Percentiles rank a stretch among this genome's conserved stretches.
These are phyloP conservation scores for Candida sphagnicola DNA, from an alignment of 805 yeast species.

Conservation along the genomic window DNA sequence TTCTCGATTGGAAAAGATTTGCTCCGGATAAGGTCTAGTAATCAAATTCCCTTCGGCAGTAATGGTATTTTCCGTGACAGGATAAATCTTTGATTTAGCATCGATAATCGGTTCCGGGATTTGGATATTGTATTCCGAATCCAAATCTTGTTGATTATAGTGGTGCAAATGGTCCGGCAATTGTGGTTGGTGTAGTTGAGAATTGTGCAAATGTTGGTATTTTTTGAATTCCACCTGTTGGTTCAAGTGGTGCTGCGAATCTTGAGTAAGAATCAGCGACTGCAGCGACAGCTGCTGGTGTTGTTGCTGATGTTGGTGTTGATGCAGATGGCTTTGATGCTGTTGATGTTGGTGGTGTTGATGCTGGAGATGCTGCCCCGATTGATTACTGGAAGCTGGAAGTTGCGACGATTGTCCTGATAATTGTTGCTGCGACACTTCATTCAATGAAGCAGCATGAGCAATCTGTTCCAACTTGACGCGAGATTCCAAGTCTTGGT, in stretches of 20 bases:
- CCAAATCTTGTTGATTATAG: slow-evolving; percentile 13
- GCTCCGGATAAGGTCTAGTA: slow-evolving; percentile 53
- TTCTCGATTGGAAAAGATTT: slow-evolving; percentile 45
- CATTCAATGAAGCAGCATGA: slow-evolving; percentile 17
- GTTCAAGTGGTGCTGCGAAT: slow-evolving; percentile 4
- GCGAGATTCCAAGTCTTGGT: slow-evolving; percentile 6
- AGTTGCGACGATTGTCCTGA: slow-evolving; percentile 8
- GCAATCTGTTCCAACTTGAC: slow-evolving; percentile 32
- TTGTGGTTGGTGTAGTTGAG: slow-evolving; percentile 13
- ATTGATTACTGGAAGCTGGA: slow-evolving; percentile 10
- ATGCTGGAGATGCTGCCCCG: slow-evolving; percentile 6
- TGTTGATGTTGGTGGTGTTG: slow-evolving; percentile 9
- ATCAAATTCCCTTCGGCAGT: slow-evolving; percentile 48
- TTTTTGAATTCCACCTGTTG: slow-evolving; percentile 9
- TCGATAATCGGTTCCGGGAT: slow-evolving; percentile 45
- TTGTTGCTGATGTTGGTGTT: slow-evolving; percentile 10
- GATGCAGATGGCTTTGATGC: slow-evolving; percentile 11
- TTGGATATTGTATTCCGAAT: slow-evolving; percentile 40
- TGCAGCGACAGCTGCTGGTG: slow-evolving; percentile 8
- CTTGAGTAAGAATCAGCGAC: slow-evolving; percentile 8
- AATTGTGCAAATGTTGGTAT: slow-evolving; percentile 12
- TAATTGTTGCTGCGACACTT: slow-evolving; percentile 3
- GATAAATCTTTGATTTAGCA: slow-evolving; percentile 36
- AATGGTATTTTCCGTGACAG: slow-evolving; percentile 41
- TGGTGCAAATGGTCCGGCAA: slow-evolving; percentile 8